Evolutionary conservation across 139 green algal genomes (phyloP).

Genomic region (Closterium sp.): DNA sequence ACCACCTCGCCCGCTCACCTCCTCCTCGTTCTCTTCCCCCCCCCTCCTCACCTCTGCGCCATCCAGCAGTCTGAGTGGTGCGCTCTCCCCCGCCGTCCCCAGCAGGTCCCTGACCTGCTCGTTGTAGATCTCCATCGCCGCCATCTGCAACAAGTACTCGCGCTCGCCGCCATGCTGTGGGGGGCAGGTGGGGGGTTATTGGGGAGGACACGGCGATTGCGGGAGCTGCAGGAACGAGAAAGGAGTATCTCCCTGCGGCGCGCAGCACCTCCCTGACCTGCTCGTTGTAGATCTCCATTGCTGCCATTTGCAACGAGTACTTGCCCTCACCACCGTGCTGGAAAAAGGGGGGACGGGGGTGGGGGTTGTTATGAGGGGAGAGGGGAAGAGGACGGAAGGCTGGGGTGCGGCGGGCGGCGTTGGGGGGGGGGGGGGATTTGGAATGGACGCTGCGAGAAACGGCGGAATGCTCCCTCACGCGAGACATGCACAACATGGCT

Average conservation of each 20-base stretch:
- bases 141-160: slow-evolving; percentile 90
- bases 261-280: background rate
- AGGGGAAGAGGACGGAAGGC: background rate
- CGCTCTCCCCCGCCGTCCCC: slow-evolving; percentile 48
- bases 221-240: background rate
- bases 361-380: background rate
- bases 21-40: too few relatives aligned
- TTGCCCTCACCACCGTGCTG: background rate
- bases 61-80: slow-evolving; percentile 24
- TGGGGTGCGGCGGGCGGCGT: too few relatives aligned
- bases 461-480: too few relatives aligned
- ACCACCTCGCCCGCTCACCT: background rate
- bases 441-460: too few relatives aligned
- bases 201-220: too few relatives aligned
- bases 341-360: background rate
- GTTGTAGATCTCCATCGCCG: slow-evolving; percentile 99
- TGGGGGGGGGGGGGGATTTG: too few relatives aligned
- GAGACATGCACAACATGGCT: too few relatives aligned
- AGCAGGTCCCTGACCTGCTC: slow-evolving; percentile 95
- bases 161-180: slow-evolving; percentile 52
- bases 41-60: slow-evolving; percentile 21
- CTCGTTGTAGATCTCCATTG: background rate
- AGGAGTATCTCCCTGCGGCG: background rate
- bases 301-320: background rate
- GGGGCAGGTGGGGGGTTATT: background rate